These are phyloP conservation scores for Mucor plumbeus DNA, from an alignment of 371 early-diverging fungal genomes.

Conservation along the genomic window DNA sequence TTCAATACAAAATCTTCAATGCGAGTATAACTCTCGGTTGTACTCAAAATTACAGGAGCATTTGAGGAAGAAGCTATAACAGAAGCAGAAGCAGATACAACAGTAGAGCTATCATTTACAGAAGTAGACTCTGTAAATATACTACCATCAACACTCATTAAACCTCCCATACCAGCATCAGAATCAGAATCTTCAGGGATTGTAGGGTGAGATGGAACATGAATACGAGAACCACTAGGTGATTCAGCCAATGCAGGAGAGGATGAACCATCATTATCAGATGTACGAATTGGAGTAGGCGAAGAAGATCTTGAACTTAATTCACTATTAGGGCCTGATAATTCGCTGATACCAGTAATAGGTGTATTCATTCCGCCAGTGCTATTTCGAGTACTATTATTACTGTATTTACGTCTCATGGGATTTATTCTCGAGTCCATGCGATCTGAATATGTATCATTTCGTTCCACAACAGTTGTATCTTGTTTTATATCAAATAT, in stretches of 20 bases:
- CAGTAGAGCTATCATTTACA: constrained; percentile 5
- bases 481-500: constrained; percentile 59
- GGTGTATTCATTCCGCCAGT: constrained; percentile 26
- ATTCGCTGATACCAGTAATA: constrained; percentile 45
- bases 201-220: constrained; percentile 15
- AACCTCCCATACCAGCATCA: constrained; percentile 16
- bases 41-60: not conserved
- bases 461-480: constrained; percentile 11
- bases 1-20: constrained; percentile 91
- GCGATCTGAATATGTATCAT: not conserved
- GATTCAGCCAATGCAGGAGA: constrained; percentile 16
- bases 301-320: constrained; percentile 61
- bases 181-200: constrained; percentile 33
- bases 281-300: constrained; percentile 35
- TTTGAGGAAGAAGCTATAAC: not conserved
- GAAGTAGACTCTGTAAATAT: constrained; percentile 23
- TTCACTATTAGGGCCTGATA: constrained; percentile 59
- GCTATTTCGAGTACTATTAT: constrained; percentile 10
- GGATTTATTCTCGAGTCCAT: constrained; percentile 2
- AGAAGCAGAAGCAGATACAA: not conserved
- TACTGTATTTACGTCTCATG: constrained; percentile 21
- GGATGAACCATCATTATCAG: constrained; percentile 13
- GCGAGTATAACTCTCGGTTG: constrained; percentile 49
- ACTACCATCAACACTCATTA: constrained; percentile 12
- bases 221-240: constrained; percentile 1